phyloP scores from a whole-genome alignment of 148 eudicot genomes.

The Silene conica region DNA sequence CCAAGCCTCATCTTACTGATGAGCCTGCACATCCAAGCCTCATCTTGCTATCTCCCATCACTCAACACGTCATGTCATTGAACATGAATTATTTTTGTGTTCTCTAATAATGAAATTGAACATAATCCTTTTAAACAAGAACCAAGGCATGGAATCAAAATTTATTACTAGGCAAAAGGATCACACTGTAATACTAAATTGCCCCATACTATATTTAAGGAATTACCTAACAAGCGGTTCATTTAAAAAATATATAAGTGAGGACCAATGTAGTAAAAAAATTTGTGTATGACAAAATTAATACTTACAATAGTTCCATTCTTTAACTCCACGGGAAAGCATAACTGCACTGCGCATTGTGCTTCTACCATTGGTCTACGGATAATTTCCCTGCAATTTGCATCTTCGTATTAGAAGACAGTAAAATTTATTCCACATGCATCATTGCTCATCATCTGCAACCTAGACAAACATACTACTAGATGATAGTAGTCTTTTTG shows the following conservation, averaged over 20 bases:
- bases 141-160: background rate
- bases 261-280: background rate
- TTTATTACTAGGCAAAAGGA: background rate
- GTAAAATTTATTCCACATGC: background rate
- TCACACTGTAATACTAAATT: too few relatives aligned
- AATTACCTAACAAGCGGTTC: background rate
- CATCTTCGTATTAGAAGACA: background rate
- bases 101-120: slow-evolving; percentile 10
- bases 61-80: background rate
- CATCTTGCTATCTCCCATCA: background rate
- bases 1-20: too few relatives aligned
- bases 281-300: slow-evolving; percentile 5
- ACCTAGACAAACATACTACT: background rate
- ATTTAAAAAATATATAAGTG: background rate
- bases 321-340: slow-evolving; percentile 82
- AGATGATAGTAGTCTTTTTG: background rate
- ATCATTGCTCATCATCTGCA: background rate
- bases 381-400: slow-evolving; percentile 71
- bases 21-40: too few relatives aligned
- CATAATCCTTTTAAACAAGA: background rate
- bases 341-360: slow-evolving; percentile 84
- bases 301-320: slow-evolving; percentile 67
- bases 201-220: background rate
- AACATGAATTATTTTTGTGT: background rate
- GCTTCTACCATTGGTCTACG: slow-evolving; percentile 91